Base-by-base conservation (phyloP, 2,329 filamentous ascomycete genomes). In the Bipolaris sorokiniana region DNA sequence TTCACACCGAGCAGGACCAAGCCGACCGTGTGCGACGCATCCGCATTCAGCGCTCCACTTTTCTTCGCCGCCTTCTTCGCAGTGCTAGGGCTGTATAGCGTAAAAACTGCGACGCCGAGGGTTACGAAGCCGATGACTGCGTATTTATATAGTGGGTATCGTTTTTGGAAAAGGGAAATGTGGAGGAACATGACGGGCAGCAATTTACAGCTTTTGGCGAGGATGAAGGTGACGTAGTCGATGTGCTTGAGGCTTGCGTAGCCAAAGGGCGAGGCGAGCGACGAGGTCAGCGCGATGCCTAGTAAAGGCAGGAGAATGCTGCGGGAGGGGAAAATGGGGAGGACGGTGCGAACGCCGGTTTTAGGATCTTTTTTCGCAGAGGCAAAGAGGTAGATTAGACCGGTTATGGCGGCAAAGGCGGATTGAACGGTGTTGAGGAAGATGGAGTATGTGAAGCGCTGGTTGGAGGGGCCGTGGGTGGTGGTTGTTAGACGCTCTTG, bases 141-240 rank as follows among this genome's bases (percentile, higher is more conserved):
- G 80, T 99, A 99, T 81, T 99, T 99, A 83, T 97, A 97, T 44
- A 97, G 82, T 1, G 95, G 94, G 77, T 97, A 99, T 46, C 88
- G 84, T 71, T 89, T 90, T 58, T 89, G 88, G 82, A 97, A 99
- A 45, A 99, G 79, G 42, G 92, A 94, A 71, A 98, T 86, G 81
- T 99, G 94, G 38, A 99, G 84, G 71, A 95, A 88, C 95, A 99
- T 98, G 72, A 99, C 95, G 2, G 95, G 95, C n/a, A 99, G 87
- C 18, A 99, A 85, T 81, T 99, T 99, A 88, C 95, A 99, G 69
- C 90, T 93, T 80, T 99, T 98, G 68, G 95, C 94, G 40, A 99
- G 89, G 67, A 97, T 91, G 79, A 96, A 98, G 28, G 95, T 97
- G 72, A 98, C 91, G 79, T 98, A 98, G 84, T 98, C 95, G 78